phyloP scores from a whole-genome alignment of 75 land plant species.

The Adiantum capillusveneris region DNA sequence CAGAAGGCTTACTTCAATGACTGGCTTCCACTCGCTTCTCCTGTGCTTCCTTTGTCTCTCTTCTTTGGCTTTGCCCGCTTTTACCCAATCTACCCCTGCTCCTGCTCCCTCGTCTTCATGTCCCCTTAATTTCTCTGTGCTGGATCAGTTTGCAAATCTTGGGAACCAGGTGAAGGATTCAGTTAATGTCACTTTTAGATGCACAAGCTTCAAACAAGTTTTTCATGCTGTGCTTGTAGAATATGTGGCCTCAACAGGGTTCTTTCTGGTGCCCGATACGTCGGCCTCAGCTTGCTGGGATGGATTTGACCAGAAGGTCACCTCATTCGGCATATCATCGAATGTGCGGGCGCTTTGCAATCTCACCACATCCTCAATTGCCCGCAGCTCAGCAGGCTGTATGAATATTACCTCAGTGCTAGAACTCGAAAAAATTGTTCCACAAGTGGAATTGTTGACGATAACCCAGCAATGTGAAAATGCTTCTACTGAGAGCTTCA shows the following conservation, averaged over 20 bases:
- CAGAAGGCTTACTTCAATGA: no score
- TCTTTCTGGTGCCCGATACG: slow-evolving; percentile 40
- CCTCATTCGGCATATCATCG: slow-evolving; percentile 1
- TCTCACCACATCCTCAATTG: slow-evolving; percentile 31
- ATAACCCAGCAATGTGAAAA: slow-evolving; percentile 31
- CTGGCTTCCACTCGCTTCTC: no score
- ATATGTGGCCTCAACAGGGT: slow-evolving; percentile 29
- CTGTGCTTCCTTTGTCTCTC: no score
- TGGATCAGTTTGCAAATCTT: slow-evolving; percentile 15
- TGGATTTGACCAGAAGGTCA: slow-evolving; percentile 21
- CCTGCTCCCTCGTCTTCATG: slow-evolving; percentile 16
- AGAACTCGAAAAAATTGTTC: slow-evolving; percentile 33
- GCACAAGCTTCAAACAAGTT: slow-evolving; percentile 33
- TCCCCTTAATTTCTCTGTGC: slow-evolving; percentile 46
- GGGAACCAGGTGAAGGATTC: neutral
- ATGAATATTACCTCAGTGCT: slow-evolving; percentile 42
- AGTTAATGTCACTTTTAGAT: slow-evolving; percentile 16
- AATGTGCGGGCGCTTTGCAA: slow-evolving; percentile 35
- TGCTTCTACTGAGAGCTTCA: slow-evolving; percentile 17
- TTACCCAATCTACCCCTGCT: no score
- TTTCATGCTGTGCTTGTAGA: slow-evolving; percentile 41
- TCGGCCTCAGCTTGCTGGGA: slow-evolving; percentile 47
- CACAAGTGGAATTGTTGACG: neutral
- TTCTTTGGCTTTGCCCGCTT: neutral
- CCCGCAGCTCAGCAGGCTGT: slow-evolving; percentile 33